Base-by-base conservation (phyloP, 2,329 filamentous ascomycete species). In the Xylariaceae sp. region DNA sequence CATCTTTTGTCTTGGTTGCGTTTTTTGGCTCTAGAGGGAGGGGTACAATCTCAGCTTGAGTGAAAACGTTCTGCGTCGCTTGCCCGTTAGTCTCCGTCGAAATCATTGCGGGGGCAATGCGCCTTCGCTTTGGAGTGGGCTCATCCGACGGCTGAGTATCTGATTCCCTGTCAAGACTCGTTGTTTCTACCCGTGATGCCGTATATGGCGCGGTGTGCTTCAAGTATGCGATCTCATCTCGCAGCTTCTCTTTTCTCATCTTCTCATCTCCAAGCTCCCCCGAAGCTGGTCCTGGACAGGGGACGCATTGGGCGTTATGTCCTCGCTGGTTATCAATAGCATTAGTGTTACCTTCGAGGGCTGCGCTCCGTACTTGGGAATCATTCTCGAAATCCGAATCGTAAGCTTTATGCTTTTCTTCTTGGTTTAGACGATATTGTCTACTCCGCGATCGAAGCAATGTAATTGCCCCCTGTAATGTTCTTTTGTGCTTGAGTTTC, bases 391-490 rank as follows among this genome's bases (percentile, higher is more conserved):
- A 26, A 26, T 26, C 22, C 41, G 30, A n/a, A 9, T 50, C 37
- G 4, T 49, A 49, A 29, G 41, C 44, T 24, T 45, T 34, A 15
- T 51, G 45, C 41, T 56, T 53, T 31, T 39, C n/a, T n/a, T n/a
- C n/a, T n/a, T n/a, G 43, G 50, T 60, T 59, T 2, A 52, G 38
- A 15, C 51, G 63, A 47, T 79, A 85, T 28, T 64, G 67, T 1
- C 48, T 50, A 38, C 83, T 87, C 34, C 56, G 64, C 22, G 56
- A 54, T 31, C 72, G 75, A 4, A 90, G 69, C 24, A 72, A 65
- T 2, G 67, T 52, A 41, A 90, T 77, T 9, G 78, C 79, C 44
- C 72, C 67, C 12, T 71, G 65, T 2, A 93, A 61, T 2, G 72
- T 74, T 34, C 69, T 67, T 43, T 79, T 76, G 47, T 84, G 78